Conservation (phyloP, 106 monocot genomes). For the Dioscorea dumetorum region DNA sequence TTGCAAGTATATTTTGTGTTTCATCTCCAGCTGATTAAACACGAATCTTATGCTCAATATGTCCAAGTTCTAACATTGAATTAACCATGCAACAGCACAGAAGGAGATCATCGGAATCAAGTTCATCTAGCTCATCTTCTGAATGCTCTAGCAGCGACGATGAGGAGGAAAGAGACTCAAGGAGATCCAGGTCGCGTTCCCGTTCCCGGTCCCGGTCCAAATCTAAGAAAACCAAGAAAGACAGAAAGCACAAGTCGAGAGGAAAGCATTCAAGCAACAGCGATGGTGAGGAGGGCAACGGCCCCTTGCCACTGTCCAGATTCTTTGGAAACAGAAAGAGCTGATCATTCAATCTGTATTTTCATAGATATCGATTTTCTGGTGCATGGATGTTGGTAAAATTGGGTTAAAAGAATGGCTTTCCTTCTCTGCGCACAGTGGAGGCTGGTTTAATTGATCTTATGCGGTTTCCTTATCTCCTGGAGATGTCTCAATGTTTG, state of each 20-base stretch:
- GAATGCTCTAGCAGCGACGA: constrained; percentile 47
- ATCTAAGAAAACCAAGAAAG: constrained; percentile 53
- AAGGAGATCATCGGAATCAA: constrained; percentile 42
- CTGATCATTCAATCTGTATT: constrained; percentile 10
- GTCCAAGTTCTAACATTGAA: background rate
- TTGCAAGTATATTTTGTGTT: background rate
- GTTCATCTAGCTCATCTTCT: constrained; percentile 57
- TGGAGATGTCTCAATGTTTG: too few species aligned
- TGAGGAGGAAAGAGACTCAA: constrained; percentile 38
- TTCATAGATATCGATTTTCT: background rate
- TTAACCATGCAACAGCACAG: constrained; percentile 29
- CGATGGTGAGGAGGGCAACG: constrained; percentile 19
- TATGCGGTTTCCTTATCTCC: too few species aligned
- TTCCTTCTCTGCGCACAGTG: too few species aligned
- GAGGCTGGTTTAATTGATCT: too few species aligned
- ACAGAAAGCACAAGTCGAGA: constrained; percentile 53
- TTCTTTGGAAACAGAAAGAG: constrained; percentile 57
- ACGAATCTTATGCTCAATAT: too few species aligned
- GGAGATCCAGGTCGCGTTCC: constrained; percentile 19
- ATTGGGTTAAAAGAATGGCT: too few species aligned
- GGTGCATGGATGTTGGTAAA: background rate
- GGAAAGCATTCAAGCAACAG: constrained; percentile 33
- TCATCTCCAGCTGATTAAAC: background rate
- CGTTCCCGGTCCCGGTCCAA: constrained; percentile 14
- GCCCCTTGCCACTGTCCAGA: constrained; percentile 60